Conservation (phyloP, 164 flowering plant genomes). For the Berberis thunbergii region DNA sequence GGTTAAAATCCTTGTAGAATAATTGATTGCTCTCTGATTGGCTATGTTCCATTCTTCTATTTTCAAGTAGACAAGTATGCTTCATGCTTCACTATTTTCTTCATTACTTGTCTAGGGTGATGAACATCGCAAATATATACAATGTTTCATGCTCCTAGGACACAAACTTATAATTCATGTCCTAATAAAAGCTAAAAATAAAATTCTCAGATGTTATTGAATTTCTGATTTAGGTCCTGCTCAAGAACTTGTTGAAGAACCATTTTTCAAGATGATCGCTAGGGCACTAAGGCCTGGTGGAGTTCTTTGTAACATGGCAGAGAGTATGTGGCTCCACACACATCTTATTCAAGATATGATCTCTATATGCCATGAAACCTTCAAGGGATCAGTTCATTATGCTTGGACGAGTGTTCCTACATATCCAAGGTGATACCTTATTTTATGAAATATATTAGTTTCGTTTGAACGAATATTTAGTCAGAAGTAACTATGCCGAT, state of each 20-base stretch:
- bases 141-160: no score
- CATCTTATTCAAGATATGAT: slow-evolving; percentile 89
- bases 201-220: no score
- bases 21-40: no score
- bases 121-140: no score
- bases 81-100: no score
- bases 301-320: slow-evolving; percentile 93
- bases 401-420: slow-evolving; percentile 99
- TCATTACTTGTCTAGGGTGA: no score
- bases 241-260: slow-evolving; percentile 90
- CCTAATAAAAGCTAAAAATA: no score
- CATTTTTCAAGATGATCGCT: slow-evolving; percentile 79
- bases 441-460: no score
- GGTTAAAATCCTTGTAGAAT: no score
- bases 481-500: not conserved
- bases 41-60: no score
- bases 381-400: slow-evolving; percentile 90
- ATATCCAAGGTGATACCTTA: slow-evolving; percentile 67
- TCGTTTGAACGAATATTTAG: not conserved
- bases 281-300: slow-evolving; percentile 92
- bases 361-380: slow-evolving; percentile 64
- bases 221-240: slow-evolving; percentile 67
- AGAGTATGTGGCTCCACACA: slow-evolving; percentile 99
- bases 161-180: no score
- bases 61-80: no score